Evolutionary conservation across 805 yeast genomes (phyloP).

Genomic region (Metschnikowia reukaufii): DNA sequence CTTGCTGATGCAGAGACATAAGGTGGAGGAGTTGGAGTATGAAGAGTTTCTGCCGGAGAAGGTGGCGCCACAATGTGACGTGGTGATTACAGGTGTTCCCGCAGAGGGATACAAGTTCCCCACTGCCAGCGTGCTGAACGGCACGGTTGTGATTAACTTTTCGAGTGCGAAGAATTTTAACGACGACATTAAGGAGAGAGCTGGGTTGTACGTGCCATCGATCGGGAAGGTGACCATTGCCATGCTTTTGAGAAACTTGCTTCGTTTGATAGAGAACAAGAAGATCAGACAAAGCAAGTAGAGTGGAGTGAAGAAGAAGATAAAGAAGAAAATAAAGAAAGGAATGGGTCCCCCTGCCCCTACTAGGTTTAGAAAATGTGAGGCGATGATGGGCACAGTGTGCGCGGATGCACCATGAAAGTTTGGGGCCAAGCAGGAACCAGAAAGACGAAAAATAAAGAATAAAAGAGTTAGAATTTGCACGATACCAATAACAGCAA

Average conservation of each 20-base stretch:
- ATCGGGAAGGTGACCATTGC: slow-evolving; percentile 96
- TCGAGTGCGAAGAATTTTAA: slow-evolving; percentile 85
- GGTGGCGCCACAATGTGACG: slow-evolving; percentile 77
- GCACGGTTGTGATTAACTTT: slow-evolving; percentile 89
- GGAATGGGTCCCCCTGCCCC: too few relatives aligned
- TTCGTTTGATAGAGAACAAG: slow-evolving; percentile 76
- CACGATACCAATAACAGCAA: not conserved
- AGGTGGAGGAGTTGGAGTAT: slow-evolving; percentile 59
- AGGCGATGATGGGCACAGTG: too few relatives aligned
- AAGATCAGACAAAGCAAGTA: slow-evolving; percentile 20
- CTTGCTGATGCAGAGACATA: slow-evolving; percentile 75
- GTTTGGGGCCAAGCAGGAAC: not conserved
- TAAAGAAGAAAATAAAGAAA: not conserved
- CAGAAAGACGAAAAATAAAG: not conserved
- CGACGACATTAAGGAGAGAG: slow-evolving; percentile 78
- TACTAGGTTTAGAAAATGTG: too few relatives aligned
- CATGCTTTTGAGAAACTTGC: slow-evolving; percentile 86
- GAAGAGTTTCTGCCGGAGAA: slow-evolving; percentile 53
- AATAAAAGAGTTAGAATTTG: not conserved
- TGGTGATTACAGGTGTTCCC: slow-evolving; percentile 95
- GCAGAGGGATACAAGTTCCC: slow-evolving; percentile 82
- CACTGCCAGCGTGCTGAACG: slow-evolving; percentile 72
- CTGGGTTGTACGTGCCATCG: slow-evolving; percentile 91
- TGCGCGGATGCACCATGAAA: too few relatives aligned
- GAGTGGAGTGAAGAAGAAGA: not conserved